Conservation (phyloP, 2,329 filamentous ascomycete genomes). For the Neofusicoccum parvum region DNA sequence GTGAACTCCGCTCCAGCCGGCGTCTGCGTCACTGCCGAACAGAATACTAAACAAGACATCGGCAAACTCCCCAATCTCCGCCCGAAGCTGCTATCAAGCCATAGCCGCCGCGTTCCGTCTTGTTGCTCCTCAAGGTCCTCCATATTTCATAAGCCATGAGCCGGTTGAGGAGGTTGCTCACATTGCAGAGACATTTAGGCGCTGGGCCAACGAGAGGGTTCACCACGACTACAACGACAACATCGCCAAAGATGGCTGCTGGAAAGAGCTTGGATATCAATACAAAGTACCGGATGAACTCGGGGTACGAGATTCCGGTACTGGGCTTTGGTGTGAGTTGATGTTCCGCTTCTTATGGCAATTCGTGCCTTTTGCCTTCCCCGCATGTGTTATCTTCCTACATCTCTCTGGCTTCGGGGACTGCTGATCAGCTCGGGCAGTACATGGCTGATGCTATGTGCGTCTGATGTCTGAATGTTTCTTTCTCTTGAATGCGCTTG, state of each 20-base stretch:
- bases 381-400: too few relatives aligned
- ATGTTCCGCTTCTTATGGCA: slow-evolving; percentile 29
- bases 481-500: too few relatives aligned
- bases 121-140: not conserved
- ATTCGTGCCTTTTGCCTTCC: not conserved
- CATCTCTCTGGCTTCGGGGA: too few relatives aligned
- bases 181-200: slow-evolving; percentile 4
- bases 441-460: too few relatives aligned
- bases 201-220: not conserved
- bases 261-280: slow-evolving; percentile 43
- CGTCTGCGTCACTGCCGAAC: slow-evolving; percentile 1
- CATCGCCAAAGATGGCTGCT: slow-evolving; percentile 41
- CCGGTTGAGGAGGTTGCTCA: slow-evolving; percentile 1
- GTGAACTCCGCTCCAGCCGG: not conserved
- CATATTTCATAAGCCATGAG: not conserved
- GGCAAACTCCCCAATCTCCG: not conserved
- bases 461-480: too few relatives aligned
- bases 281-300: slow-evolving; percentile 56
- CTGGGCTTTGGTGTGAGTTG: slow-evolving; percentile 58
- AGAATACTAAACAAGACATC: not conserved
- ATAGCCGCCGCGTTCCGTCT: too few relatives aligned
- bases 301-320: slow-evolving; percentile 63
- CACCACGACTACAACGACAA: slow-evolving; percentile 27
- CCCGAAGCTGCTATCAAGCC: not conserved
- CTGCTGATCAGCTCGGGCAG: too few relatives aligned